These are phyloP conservation scores for Pholiota adiposa DNA, from an alignment of 1,284 basidiomycete genomes.

Conservation along the genomic window DNA sequence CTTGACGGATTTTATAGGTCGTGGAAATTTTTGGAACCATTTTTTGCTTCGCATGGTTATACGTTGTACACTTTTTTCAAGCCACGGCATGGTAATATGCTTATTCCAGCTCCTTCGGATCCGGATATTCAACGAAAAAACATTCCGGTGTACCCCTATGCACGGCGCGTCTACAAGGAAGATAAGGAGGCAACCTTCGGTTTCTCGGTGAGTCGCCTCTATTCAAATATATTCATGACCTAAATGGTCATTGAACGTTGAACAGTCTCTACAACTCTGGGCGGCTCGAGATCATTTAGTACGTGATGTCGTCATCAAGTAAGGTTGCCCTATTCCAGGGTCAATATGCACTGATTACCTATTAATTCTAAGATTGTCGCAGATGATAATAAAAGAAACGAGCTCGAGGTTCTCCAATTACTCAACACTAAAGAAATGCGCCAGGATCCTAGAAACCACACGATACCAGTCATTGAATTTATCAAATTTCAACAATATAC, in stretches of 20 bases:
- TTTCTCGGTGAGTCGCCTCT: not conserved
- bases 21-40: slow-evolving; percentile 6
- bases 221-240: not conserved
- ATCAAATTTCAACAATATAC: slow-evolving; percentile 6
- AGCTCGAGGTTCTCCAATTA: slow-evolving; percentile 5
- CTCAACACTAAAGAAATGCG: not conserved
- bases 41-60: no score
- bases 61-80: not conserved
- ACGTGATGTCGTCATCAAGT: slow-evolving; percentile 12
- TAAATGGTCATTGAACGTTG: not conserved
- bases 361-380: not conserved
- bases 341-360: no score
- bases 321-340: not conserved
- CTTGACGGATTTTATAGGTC: not conserved
- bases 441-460: slow-evolving; percentile 14
- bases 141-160: not conserved
- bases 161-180: no score
- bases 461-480: slow-evolving; percentile 14
- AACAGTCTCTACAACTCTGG: not conserved
- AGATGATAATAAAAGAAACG: not conserved
- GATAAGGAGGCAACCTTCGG: not conserved
- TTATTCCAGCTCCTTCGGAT: not conserved
- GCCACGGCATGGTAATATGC: not conserved
- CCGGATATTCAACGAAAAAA: not conserved
- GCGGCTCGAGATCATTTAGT: slow-evolving; percentile 1